These are phyloP conservation scores for Phaeosphaeriaceae sp. DNA, from an alignment of 2,329 filamentous ascomycete genomes.

Conservation along the genomic window DNA sequence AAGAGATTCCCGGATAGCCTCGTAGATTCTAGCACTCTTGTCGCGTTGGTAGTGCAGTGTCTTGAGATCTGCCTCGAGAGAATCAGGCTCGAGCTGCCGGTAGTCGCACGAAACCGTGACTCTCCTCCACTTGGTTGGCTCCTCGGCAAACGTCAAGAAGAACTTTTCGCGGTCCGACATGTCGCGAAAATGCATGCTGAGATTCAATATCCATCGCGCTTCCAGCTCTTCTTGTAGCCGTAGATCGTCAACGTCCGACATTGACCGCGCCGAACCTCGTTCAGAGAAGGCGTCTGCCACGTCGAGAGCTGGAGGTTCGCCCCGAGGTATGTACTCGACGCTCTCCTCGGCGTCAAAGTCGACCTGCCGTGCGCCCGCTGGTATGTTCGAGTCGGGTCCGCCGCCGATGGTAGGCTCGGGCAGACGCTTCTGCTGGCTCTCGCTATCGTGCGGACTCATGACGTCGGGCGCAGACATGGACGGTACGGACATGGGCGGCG, in stretches of 20 bases:
- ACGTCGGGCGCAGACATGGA: slow-evolving; percentile 51
- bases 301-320: slow-evolving; percentile 34
- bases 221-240: slow-evolving; percentile 83
- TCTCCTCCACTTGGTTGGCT: slow-evolving; percentile 78
- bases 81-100: slow-evolving; percentile 77
- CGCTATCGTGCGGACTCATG: slow-evolving; percentile 38
- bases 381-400: slow-evolving; percentile 29
- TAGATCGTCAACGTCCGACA: slow-evolving; percentile 59
- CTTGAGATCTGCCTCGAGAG: slow-evolving; percentile 83
- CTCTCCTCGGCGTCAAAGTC: slow-evolving; percentile 38
- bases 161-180: slow-evolving; percentile 94
- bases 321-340: slow-evolving; percentile 30
- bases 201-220: slow-evolving; percentile 89
- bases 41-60: slow-evolving; percentile 83
- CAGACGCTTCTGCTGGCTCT: slow-evolving; percentile 27
- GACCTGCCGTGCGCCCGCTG: slow-evolving; percentile 40
- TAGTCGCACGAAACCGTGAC: slow-evolving; percentile 96
- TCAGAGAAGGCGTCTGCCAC: slow-evolving; percentile 38
- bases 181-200: slow-evolving; percentile 98
- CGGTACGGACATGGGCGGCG: slow-evolving; percentile 45
- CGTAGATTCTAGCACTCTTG: slow-evolving; percentile 92
- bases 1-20: slow-evolving; percentile 90
- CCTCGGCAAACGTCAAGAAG: slow-evolving; percentile 92
- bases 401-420: slow-evolving; percentile 39
- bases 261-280: slow-evolving; percentile 40